A percentile compares a stretch with the other conserved stretches of the same genome.
Conservation (phyloP, 1,284 basidiomycete genomes). For the Ganoderma boninense region DNA sequence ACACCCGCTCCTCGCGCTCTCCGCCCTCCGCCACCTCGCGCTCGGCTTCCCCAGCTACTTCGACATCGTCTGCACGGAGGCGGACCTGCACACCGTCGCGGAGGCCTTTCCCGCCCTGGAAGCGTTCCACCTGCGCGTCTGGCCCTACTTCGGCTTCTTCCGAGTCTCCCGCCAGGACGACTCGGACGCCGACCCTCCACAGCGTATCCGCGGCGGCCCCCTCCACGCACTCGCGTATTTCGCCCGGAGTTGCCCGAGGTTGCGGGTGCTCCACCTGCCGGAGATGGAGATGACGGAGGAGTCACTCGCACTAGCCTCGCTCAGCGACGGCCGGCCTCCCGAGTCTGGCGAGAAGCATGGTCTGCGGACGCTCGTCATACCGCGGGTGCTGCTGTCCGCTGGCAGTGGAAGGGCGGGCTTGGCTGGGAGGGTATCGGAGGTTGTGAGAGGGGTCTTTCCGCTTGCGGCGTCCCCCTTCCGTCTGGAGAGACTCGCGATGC, state of each 20-base stretch:
- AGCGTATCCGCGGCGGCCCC: not conserved
- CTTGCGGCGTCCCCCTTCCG: constrained; percentile 1
- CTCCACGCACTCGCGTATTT: not conserved
- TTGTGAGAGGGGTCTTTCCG: not conserved
- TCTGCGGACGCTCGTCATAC: not conserved
- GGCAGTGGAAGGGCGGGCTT: not conserved
- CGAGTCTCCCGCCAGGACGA: not conserved
- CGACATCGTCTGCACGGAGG: not conserved
- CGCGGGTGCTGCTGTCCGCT: not conserved
- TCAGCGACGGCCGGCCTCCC: too few relatives aligned
- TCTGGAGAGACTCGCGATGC: not conserved
- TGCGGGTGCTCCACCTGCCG: not conserved
- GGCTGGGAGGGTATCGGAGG: not conserved
- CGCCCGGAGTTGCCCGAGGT: not conserved
- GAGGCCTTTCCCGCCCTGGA: not conserved
- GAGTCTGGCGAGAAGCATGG: not conserved
- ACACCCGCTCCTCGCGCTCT: not conserved
- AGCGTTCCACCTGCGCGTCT: not conserved
- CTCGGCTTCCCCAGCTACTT: not conserved
- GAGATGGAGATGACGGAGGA: constrained; percentile 5
- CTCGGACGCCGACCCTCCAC: not conserved
- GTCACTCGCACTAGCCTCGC: too few relatives aligned
- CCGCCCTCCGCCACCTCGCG: not conserved
- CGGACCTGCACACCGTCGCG: not conserved
- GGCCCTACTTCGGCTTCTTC: not conserved